Evolutionary conservation across 768 basidiomycete genomes (phyloP), one percentile per base, ranked within the genome.

Genomic region (Kwoniella mangroviensis): DNA sequence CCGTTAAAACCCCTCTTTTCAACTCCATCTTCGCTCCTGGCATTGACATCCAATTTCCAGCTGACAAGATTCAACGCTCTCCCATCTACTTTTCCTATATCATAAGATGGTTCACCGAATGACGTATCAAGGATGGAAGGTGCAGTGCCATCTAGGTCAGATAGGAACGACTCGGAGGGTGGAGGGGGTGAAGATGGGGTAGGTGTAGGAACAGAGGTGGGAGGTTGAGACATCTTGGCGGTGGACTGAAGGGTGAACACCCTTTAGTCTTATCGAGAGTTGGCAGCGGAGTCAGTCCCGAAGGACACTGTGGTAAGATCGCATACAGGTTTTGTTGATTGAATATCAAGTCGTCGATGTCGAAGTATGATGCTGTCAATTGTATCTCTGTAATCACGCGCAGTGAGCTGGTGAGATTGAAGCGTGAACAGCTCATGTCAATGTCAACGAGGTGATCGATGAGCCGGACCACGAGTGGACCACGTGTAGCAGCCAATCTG

Each of bases 1-100:
- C 93, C 93, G 81, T 96, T 92, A 84, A 96, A 95, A 9, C 94
- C 94, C 75, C 92, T 90, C 55, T 87, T 77, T 42, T 78, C 76
- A 15, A 72, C 71, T 10, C 74, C 77, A 63, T 77, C 76, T 66
- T 75, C 75, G 4, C 65, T 67, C 21, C 62, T 67, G 12, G 75
- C 77, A 70, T 80, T 72, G 26, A 81, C 77, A 26, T 75, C 79
- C 51, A 75, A 63, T 61, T 82, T 82, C 81, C 81, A 82, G 15
- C 72, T 75, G 12, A 82, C 81, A 5, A 81, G 67, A 68, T 82
- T 82, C 67, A 82, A 60, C 0, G 63, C 60, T 19, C 70, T 64
- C 26, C 75, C 63, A 66, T 79, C 76, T 3, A 75, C 28, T 17
- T 34, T 59, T 6, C 63, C 61, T 68, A 70, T 26, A 34, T 52